Evolutionary conservation across 192 early-diverging fungal genomes (phyloP).

Genomic region (Coemansia sp.): DNA sequence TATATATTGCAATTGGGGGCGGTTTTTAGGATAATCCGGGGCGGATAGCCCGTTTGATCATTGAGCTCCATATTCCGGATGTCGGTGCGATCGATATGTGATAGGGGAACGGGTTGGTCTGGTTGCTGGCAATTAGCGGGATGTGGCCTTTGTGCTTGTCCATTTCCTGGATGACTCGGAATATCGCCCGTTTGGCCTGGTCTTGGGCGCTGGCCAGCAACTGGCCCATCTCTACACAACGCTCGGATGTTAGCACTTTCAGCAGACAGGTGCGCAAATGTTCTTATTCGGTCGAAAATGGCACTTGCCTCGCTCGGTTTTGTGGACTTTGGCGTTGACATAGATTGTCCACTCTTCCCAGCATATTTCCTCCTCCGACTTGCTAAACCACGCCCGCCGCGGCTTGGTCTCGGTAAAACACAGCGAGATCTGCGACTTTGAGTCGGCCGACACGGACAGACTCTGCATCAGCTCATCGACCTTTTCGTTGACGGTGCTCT

Average conservation of each 20-base stretch:
- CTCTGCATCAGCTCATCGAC: slow-evolving; percentile 39
- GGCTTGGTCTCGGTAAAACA: slow-evolving; percentile 44
- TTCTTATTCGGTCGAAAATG: background rate
- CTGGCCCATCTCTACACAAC: slow-evolving; percentile 13
- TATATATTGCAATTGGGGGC: background rate
- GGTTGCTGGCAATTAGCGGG: slow-evolving; percentile 32
- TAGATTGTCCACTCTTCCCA: slow-evolving; percentile 46
- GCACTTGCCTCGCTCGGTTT: slow-evolving; percentile 12
- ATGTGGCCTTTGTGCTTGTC: slow-evolving; percentile 48
- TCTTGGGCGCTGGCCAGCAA: slow-evolving; percentile 21
- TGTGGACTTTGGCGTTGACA: slow-evolving; percentile 13
- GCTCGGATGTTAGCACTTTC: no score
- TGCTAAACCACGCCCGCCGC: slow-evolving; percentile 43
- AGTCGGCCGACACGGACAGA: slow-evolving; percentile 12
- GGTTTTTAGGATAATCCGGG: slow-evolving; percentile 10
- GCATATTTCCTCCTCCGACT: slow-evolving; percentile 45
- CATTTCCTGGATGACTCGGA: slow-evolving; percentile 28
- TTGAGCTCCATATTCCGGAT: slow-evolving; percentile 44
- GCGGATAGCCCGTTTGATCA: slow-evolving; percentile 47
- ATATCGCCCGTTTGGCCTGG: slow-evolving; percentile 28
- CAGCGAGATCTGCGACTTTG: slow-evolving; percentile 34
- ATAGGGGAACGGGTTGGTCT: slow-evolving; percentile 42
- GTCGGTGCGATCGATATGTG: slow-evolving; percentile 36
- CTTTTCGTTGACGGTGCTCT: slow-evolving; percentile 20
- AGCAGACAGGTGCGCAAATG: background rate